Percentiles rank a stretch among this genome's conserved stretches.
Evolutionary conservation across 352 stramenopile species (phyloP).

Genomic region (Pythium aristosporum): DNA sequence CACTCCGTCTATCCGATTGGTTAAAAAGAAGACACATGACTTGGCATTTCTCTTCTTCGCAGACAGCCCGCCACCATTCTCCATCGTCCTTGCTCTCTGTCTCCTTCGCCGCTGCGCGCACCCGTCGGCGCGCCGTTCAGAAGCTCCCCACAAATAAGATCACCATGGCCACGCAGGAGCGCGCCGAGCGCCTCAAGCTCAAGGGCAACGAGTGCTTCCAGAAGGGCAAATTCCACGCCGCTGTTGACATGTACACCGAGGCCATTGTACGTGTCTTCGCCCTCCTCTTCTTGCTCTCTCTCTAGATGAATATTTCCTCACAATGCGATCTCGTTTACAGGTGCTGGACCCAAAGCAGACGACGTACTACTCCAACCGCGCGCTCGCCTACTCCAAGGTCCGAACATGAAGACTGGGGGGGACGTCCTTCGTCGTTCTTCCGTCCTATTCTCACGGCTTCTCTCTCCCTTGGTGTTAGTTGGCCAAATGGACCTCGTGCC

Average conservation of each 20-base stretch:
- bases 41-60: no score
- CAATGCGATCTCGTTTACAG: constrained; percentile 21
- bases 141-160: neutral
- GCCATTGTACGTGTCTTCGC: constrained; percentile 55
- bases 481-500: constrained; percentile 55
- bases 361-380: constrained; percentile 82
- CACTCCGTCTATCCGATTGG: no score
- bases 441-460: constrained; percentile 3
- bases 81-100: no score
- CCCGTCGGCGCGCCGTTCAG: neutral
- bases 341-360: constrained; percentile 55
- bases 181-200: constrained; percentile 74
- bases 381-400: constrained; percentile 71
- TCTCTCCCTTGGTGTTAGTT: constrained; percentile 32
- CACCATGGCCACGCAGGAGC: constrained; percentile 38
- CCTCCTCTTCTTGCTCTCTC: constrained; percentile 2
- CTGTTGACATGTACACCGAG: constrained; percentile 87
- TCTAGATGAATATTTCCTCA: neutral
- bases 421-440: neutral
- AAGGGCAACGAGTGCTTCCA: constrained; percentile 81
- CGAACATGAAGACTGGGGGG: neutral
- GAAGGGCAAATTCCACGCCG: constrained; percentile 72
- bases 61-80: no score
- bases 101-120: neutral
- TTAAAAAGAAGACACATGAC: no score